Base-by-base conservation (phyloP, 1,284 basidiomycete species). In the Peniophora sp. region DNA sequence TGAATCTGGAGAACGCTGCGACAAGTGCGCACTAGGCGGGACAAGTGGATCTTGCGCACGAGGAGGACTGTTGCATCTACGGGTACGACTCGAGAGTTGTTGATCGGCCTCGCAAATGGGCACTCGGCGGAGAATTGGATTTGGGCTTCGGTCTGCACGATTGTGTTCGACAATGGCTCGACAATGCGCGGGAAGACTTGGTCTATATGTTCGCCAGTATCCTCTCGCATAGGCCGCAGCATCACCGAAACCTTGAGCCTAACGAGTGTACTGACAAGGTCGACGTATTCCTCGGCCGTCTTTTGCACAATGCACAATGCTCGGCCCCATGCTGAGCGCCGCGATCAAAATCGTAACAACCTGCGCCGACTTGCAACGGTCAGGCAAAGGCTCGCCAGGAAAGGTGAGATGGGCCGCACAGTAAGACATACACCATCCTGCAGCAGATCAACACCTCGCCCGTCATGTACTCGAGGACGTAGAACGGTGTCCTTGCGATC, bases 161-260 rank as follows among this genome's bases (percentile, higher is more conserved):
- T 85, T 8, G 84, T 78, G 53, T 85, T 88, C 52, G 92, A 84
- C 24, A 99, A 81, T 50, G 85, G 82, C 60, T 92, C 85, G 45
- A 99, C 19, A 99, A 77, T 0, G 97, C 97, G 51, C 97, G 80
- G n/a, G 99, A 76, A 17, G 97, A 97, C 65, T 99, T 99, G 24
- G 89, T 91, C 70, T 92, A 99, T 60, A 99, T 96, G 1, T 89
- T 86, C 17, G 82, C 81, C 47, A 98, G 75, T 64, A 98, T 83
- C 14, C 94, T 85, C 53, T 93, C 89, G 47, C 92, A 87, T 92
- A 1, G 91, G 89, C 58, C 83, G 70, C 47, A 99, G 75, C 20
- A 99, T 73, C 36, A 94, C 92, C 38, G 83, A 77, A 27, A 91
- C 78, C 1, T 88, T 77, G 58, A 82, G 81, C 17, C 81, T 81